Evolutionary conservation across 805 yeast species (phyloP).

Genomic region (Cyberlindnera amylophila): DNA sequence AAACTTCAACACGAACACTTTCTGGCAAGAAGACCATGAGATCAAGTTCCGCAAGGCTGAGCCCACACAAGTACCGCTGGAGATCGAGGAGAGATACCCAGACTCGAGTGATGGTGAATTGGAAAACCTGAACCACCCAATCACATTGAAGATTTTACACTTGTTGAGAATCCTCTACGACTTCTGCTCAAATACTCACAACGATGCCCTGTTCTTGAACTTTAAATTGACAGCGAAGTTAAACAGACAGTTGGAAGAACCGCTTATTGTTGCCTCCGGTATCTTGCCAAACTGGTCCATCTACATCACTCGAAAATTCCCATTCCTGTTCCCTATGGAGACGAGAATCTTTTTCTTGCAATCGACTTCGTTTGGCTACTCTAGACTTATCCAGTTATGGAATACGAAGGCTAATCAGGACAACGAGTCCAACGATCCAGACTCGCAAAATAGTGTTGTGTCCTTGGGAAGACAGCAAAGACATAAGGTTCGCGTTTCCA

Average conservation of each 20-base stretch:
- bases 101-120: conserved; percentile 27
- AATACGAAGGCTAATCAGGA: conserved; percentile 45
- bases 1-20: conserved; percentile 41
- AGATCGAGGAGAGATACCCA: conserved; percentile 30
- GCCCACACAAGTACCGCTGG: conserved; percentile 24
- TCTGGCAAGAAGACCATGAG: conserved; percentile 59
- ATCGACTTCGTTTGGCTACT: conserved; percentile 87
- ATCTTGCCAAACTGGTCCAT: conserved; percentile 83
- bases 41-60: conserved; percentile 42
- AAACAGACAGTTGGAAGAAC: conserved; percentile 85
- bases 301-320: conserved; percentile 64
- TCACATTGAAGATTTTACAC: conserved; percentile 36
- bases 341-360: conserved; percentile 75
- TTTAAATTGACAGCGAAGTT: conserved; percentile 83
- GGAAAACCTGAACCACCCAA: conserved; percentile 30
- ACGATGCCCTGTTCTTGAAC: conserved; percentile 48
- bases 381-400: conserved; percentile 79
- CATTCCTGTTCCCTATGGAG: conserved; percentile 82
- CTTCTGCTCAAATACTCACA: conserved; percentile 8
- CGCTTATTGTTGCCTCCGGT: conserved; percentile 81
- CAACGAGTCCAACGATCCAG: conserved; percentile 32
- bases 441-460: conserved; percentile 22
- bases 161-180: conserved; percentile 47
- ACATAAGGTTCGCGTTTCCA: conserved; percentile 73
- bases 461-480: conserved; percentile 71